Evolutionary conservation across 2,329 filamentous ascomycete genomes (phyloP).

Genomic region (Neopestalotiopsis rosae): DNA sequence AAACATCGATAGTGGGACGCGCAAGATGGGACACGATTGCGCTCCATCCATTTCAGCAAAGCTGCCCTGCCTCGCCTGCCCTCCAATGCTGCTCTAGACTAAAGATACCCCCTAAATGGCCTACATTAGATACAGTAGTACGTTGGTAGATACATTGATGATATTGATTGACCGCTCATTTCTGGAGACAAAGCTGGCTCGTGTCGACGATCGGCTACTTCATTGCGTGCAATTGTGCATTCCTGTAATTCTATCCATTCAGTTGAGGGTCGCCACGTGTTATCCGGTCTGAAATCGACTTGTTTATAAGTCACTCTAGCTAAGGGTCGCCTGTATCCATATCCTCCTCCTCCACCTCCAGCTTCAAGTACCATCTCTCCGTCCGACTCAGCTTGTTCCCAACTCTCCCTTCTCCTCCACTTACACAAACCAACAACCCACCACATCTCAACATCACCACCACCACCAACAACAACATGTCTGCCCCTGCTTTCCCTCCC

Average conservation of each 20-base stretch:
- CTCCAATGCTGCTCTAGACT: slow-evolving; percentile 4
- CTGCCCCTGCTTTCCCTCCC: slow-evolving; percentile 57
- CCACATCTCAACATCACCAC: neutral
- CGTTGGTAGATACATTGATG: neutral
- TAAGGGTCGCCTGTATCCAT: too few relatives aligned
- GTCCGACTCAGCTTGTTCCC: neutral
- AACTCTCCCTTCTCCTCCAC: neutral
- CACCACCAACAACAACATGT: slow-evolving; percentile 46
- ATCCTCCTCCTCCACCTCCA: neutral
- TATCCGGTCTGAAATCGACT: neutral
- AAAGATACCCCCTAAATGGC: neutral
- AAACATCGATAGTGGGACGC: slow-evolving; percentile 8
- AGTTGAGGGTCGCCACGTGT: slow-evolving; percentile 6
- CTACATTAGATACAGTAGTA: neutral
- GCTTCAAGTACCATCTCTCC: neutral
- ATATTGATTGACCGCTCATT: slow-evolving; percentile 2
- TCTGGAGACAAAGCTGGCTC: neutral
- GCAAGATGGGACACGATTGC: slow-evolving; percentile 14
- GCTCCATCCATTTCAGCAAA: neutral
- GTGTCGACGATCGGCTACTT: neutral
- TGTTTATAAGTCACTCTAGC: neutral
- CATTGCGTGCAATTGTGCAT: neutral
- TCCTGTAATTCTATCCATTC: neutral
- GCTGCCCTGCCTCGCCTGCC: neutral
- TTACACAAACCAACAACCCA: slow-evolving; percentile 7